phyloP scores from a whole-genome alignment of 2,329 filamentous ascomycete species.

The Pleurostoma richardsiae region DNA sequence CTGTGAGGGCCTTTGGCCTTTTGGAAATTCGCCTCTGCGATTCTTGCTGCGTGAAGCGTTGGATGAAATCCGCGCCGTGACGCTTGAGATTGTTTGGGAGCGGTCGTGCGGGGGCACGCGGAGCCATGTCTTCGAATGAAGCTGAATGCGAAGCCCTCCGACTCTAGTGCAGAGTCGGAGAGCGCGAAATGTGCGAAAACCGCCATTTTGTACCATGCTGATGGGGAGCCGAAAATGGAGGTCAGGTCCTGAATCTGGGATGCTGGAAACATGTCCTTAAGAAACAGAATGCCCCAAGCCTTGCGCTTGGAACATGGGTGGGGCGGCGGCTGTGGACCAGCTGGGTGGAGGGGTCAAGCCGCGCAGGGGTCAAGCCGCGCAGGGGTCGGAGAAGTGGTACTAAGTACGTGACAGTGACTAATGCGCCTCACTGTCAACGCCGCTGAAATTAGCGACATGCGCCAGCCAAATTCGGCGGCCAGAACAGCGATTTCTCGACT shows the following conservation, averaged over 20 bases:
- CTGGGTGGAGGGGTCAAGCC: too few species aligned
- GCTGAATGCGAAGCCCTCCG: too few species aligned
- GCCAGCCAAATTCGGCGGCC: neutral
- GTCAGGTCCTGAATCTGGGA: too few species aligned
- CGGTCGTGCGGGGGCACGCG: too few species aligned
- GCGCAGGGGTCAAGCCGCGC: too few species aligned
- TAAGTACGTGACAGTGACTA: neutral
- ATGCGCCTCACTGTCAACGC: neutral
- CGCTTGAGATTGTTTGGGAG: neutral
- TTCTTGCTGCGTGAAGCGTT: slow-evolving; percentile 6
- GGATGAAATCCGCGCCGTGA: slow-evolving; percentile 4
- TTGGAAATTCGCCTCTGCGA: slow-evolving; percentile 1
- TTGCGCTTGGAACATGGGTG: neutral
- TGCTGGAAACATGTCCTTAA: neutral
- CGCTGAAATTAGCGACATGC: neutral
- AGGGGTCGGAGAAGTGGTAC: too few species aligned
- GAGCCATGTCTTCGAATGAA: too few species aligned
- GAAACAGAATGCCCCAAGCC: neutral
- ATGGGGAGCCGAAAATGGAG: too few species aligned
- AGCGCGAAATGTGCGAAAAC: too few species aligned
- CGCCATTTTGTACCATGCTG: too few species aligned
- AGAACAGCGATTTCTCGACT: neutral
- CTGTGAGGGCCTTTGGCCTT: neutral
- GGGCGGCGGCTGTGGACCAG: neutral
- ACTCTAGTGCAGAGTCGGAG: too few species aligned